These are phyloP conservation scores for Raffaelea ambrosiae DNA, from an alignment of 2,329 filamentous ascomycete species.

Conservation along the genomic window DNA sequence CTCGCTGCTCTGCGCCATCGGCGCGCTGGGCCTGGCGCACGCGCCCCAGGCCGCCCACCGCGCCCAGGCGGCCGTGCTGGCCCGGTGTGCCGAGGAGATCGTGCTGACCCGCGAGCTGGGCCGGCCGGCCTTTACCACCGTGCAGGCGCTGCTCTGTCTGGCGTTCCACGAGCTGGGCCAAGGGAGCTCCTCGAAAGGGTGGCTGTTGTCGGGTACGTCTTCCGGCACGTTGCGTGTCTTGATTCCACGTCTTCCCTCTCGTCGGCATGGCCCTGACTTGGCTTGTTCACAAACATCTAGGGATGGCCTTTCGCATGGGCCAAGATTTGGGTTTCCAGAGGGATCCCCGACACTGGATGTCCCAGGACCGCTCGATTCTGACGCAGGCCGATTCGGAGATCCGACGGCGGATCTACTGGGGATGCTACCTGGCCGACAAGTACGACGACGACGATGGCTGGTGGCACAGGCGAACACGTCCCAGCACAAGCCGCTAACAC, in stretches of 20 bases:
- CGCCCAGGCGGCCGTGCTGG: neutral
- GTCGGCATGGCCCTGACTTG: neutral
- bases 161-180: slow-evolving; percentile 1
- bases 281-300: no score
- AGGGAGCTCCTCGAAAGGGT: neutral
- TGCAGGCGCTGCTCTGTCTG: slow-evolving; percentile 1
- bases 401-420: slow-evolving; percentile 2
- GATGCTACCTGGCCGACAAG: slow-evolving; percentile 1
- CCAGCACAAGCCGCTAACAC: no score
- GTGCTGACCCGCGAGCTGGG: neutral
- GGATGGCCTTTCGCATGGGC: slow-evolving; percentile 1
- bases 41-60: neutral
- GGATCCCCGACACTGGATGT: neutral
- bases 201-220: neutral
- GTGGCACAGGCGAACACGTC: no score
- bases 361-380: neutral
- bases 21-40: neutral
- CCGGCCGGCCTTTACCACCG: neutral
- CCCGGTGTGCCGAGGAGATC: slow-evolving; percentile 2
- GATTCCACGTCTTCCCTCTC: neutral
- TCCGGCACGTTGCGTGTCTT: no score
- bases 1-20: neutral
- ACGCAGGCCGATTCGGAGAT: neutral
- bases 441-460: no score
- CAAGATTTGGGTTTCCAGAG: slow-evolving; percentile 1